Conservation (phyloP, 177 flowering plant species). For the Tripterygium wilfordii region DNA sequence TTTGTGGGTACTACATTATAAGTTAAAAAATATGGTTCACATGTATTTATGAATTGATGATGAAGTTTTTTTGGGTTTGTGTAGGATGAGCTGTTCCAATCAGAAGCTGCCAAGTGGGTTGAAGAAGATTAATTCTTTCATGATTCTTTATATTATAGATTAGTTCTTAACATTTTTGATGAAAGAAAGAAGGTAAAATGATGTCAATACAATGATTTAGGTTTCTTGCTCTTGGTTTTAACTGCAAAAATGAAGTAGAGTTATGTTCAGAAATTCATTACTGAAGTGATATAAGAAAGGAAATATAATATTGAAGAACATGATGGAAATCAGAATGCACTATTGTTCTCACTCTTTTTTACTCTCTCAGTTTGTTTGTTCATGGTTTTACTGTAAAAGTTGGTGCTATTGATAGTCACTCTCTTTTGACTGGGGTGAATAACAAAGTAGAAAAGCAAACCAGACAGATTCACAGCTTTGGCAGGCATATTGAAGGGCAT, state of each 20-base stretch:
- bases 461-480: slow-evolving; percentile 13
- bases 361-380: background rate
- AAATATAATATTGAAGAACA: slow-evolving; percentile 6
- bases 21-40: background rate
- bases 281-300: slow-evolving; percentile 10
- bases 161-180: slow-evolving; percentile 9
- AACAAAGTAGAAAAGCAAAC: slow-evolving; percentile 12
- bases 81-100: slow-evolving; percentile 17
- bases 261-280: slow-evolving; percentile 17
- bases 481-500: slow-evolving; percentile 15
- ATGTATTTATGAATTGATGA: slow-evolving; percentile 7
- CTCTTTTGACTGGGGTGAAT: slow-evolving; percentile 1
- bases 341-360: too few relatives aligned
- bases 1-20: too few relatives aligned
- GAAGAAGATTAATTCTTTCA: slow-evolving; percentile 16
- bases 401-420: slow-evolving; percentile 19
- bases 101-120: slow-evolving; percentile 13
- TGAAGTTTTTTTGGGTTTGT: slow-evolving; percentile 8
- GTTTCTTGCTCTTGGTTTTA: slow-evolving; percentile 18
- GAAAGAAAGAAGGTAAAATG: too few relatives aligned
- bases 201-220: slow-evolving; percentile 23
- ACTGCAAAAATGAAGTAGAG: slow-evolving; percentile 9
- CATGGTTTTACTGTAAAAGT: slow-evolving; percentile 20
- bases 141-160: slow-evolving; percentile 24
- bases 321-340: slow-evolving; percentile 7